Percentiles rank a stretch among this genome's conserved stretches.
Evolutionary conservation across 1,284 basidiomycete species (phyloP).

Genomic region (Ganoderma leucocontextum): DNA sequence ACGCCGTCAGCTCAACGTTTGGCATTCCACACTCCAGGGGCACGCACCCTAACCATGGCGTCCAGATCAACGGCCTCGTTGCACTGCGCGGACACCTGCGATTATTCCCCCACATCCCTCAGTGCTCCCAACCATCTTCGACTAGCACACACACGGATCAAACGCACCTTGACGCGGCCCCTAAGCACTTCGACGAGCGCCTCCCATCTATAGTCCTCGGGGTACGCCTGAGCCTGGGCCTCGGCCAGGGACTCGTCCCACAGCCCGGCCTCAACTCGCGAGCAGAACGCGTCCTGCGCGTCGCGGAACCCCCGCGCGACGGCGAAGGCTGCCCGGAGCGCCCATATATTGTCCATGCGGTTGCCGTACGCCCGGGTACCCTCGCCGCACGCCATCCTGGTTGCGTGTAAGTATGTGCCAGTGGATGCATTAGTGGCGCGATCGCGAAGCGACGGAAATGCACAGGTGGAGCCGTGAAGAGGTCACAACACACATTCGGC

Average conservation of each 20-base stretch:
- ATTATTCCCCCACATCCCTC: not conserved
- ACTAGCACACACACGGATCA: conserved; percentile 2
- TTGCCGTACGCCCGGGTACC: conserved; percentile 50
- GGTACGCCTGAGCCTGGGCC: conserved; percentile 67
- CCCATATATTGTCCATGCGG: conserved; percentile 73
- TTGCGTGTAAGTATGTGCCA: not conserved
- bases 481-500: not conserved
- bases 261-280: conserved; percentile 59
- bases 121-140: not conserved
- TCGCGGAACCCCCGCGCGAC: conserved; percentile 79
- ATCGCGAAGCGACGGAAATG: conserved; percentile 1
- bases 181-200: conserved; percentile 88
- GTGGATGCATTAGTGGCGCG: not conserved
- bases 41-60: conserved; percentile 71
- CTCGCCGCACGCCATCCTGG: conserved; percentile 71
- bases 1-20: not conserved
- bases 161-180: conserved; percentile 71
- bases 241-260: conserved; percentile 62
- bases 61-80: conserved; percentile 50
- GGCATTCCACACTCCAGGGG: not conserved
- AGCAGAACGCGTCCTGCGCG: conserved; percentile 79
- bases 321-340: conserved; percentile 67
- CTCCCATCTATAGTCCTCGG: conserved; percentile 85
- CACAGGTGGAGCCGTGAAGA: not conserved
- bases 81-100: conserved; percentile 81